Evolutionary conservation across 208 protist genomes (phyloP).

Genomic region (Crithidia acanthocephali): DNA sequence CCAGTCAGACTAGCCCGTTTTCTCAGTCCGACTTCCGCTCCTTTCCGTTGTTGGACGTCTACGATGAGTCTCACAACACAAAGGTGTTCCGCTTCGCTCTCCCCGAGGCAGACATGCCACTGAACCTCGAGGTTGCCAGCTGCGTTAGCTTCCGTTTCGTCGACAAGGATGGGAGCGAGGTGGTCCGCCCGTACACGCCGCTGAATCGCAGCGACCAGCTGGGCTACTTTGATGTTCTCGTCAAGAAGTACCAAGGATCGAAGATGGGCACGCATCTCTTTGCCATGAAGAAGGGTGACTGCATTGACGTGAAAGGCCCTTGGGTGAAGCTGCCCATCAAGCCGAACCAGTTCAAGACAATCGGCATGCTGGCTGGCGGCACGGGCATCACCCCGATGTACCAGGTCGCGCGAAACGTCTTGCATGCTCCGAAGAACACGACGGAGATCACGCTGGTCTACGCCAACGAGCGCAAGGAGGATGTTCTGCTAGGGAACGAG

Average conservation of each 20-base stretch:
- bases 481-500: slow-evolving; percentile 94
- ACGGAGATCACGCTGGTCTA: slow-evolving; percentile 92
- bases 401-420: slow-evolving; percentile 87
- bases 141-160: slow-evolving; percentile 75
- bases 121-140: slow-evolving; percentile 83
- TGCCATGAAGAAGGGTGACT: slow-evolving; percentile 91
- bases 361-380: slow-evolving; percentile 94
- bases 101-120: slow-evolving; percentile 79
- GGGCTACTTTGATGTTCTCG: slow-evolving; percentile 89
- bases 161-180: slow-evolving; percentile 78
- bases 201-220: slow-evolving; percentile 79
- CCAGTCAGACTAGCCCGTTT: slow-evolving; percentile 62
- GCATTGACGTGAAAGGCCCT: slow-evolving; percentile 92
- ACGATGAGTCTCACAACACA: slow-evolving; percentile 88
- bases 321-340: slow-evolving; percentile 90
- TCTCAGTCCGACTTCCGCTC: slow-evolving; percentile 78
- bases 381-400: slow-evolving; percentile 96
- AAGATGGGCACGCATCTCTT: slow-evolving; percentile 94
- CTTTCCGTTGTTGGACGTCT: slow-evolving; percentile 81
- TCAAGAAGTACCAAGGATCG: slow-evolving; percentile 90
- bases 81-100: slow-evolving; percentile 90
- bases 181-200: slow-evolving; percentile 91
- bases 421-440: slow-evolving; percentile 78
- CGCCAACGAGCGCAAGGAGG: slow-evolving; percentile 90
- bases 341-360: slow-evolving; percentile 87